These are phyloP conservation scores for Schizophyllum commune DNA, from an alignment of 1,284 basidiomycete genomes.

Conservation along the genomic window DNA sequence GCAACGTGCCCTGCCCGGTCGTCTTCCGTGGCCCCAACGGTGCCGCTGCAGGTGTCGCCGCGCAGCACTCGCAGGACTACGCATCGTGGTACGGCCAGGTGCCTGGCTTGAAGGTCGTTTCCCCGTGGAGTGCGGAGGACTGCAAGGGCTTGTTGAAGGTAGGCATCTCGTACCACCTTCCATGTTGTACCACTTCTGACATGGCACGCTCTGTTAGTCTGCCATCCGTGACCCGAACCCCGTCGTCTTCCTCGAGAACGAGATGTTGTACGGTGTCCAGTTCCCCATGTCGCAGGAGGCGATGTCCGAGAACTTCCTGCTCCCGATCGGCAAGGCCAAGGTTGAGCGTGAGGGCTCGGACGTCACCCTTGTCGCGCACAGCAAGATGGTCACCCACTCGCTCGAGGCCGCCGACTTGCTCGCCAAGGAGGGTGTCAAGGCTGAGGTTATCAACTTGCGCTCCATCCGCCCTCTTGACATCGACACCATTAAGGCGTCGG, in stretches of 20 bases:
- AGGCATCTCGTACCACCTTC: constrained; percentile 9
- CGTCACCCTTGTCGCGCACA: constrained; percentile 95
- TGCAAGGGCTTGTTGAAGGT: constrained; percentile 98
- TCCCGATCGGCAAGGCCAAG: constrained; percentile 98
- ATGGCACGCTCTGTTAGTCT: constrained; percentile 37
- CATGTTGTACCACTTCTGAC: background rate
- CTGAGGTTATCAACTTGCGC: constrained; percentile 97
- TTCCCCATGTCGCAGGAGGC: constrained; percentile 96
- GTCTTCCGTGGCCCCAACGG: constrained; percentile 99
- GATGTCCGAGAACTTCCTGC: constrained; percentile 89
- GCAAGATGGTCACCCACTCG: constrained; percentile 90
- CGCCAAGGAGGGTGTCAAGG: constrained; percentile 94
- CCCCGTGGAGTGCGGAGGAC: constrained; percentile 96
- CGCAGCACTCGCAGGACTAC: constrained; percentile 91
- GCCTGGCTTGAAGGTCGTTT: constrained; percentile 96
- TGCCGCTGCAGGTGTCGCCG: constrained; percentile 93
- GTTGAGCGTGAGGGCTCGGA: constrained; percentile 91
- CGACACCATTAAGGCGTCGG: constrained; percentile 89
- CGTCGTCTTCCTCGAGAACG: constrained; percentile 98
- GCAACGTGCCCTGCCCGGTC: constrained; percentile 95
- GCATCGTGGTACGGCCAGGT: constrained; percentile 94
- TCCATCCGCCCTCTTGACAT: constrained; percentile 95
- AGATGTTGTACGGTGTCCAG: constrained; percentile 95
- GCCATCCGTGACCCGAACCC: constrained; percentile 99
- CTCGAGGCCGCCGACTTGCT: constrained; percentile 90